phyloP scores from a whole-genome alignment of 495 filamentous ascomycete genomes.

The Daldinia childiae region DNA sequence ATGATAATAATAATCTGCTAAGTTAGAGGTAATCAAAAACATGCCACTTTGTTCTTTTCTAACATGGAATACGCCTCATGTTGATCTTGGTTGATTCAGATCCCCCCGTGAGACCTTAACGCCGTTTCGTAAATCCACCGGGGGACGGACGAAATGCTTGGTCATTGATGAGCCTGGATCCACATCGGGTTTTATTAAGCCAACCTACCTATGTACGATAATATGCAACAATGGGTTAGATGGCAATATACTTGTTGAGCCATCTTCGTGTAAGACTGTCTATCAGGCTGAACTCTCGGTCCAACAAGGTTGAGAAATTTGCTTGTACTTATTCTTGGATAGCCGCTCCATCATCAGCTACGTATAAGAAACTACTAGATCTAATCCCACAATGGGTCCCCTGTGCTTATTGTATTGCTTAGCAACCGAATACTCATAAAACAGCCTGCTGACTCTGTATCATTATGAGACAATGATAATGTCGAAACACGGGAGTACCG shows the following conservation, averaged over 20 bases:
- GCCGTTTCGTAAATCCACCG: slow-evolving; percentile 39
- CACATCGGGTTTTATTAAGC: slow-evolving; percentile 21
- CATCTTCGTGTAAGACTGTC: slow-evolving; percentile 7
- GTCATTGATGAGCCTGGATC: slow-evolving; percentile 15
- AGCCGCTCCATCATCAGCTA: neutral
- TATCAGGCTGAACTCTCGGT: slow-evolving; percentile 39
- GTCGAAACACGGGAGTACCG: slow-evolving; percentile 30
- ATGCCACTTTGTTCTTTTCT: slow-evolving; percentile 29
- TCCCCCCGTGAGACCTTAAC: slow-evolving; percentile 32
- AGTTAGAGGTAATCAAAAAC: slow-evolving; percentile 9
- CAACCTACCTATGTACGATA: neutral
- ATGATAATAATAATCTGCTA: neutral
- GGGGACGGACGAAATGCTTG: slow-evolving; percentile 20
- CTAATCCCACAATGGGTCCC: neutral
- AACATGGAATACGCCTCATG: slow-evolving; percentile 21
- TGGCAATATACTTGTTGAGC: slow-evolving; percentile 17
- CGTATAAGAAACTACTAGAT: neutral
- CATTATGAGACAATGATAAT: slow-evolving; percentile 28
- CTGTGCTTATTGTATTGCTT: neutral
- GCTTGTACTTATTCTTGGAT: neutral
- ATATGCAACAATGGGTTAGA: neutral
- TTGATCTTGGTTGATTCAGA: slow-evolving; percentile 41
- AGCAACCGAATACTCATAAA: neutral
- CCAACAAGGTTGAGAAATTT: slow-evolving; percentile 16
- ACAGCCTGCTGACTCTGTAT: slow-evolving; percentile 3